Percentiles rank a stretch among this genome's conserved stretches.
Evolutionary conservation across 257 asterid genomes (phyloP).

Genomic region (Petrea volubilis): DNA sequence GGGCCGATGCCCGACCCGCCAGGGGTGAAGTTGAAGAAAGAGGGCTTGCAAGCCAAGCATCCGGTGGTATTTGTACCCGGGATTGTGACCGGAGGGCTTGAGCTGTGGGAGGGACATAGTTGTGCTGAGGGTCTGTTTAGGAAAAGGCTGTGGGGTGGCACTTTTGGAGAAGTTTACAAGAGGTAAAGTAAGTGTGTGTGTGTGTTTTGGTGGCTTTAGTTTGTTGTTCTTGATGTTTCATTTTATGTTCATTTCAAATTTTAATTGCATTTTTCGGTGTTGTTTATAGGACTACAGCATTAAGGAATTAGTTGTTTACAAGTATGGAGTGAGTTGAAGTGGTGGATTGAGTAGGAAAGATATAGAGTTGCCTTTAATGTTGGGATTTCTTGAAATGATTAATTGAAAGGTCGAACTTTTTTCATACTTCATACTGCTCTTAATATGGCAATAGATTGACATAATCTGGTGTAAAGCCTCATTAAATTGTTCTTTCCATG

Average conservation of each 20-base stretch:
- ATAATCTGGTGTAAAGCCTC: slow-evolving; percentile 15
- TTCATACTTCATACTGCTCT: background rate
- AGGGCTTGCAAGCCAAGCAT: slow-evolving; percentile 77
- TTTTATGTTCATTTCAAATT: background rate
- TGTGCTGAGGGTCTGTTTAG: slow-evolving; percentile 94
- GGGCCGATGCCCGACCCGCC: slow-evolving; percentile 96
- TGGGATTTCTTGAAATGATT: background rate
- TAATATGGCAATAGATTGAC: slow-evolving; percentile 3
- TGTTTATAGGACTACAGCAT: background rate
- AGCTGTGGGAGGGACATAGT: slow-evolving; percentile 87
- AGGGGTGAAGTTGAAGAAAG: slow-evolving; percentile 69
- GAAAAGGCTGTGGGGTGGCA: slow-evolving; percentile 98
- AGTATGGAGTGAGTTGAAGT: slow-evolving; percentile 11
- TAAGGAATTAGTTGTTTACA: background rate
- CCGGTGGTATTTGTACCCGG: slow-evolving; percentile 96
- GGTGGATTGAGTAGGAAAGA: slow-evolving; percentile 13
- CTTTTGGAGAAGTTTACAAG: slow-evolving; percentile 86
- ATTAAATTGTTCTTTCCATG: slow-evolving; percentile 8
- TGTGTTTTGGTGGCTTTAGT: background rate
- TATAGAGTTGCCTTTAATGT: background rate
- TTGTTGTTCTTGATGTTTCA: background rate
- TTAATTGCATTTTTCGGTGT: slow-evolving; percentile 4
- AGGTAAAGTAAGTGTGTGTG: slow-evolving; percentile 41
- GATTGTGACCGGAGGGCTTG: slow-evolving; percentile 87
- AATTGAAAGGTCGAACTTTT: background rate